Percentiles rank a stretch among this genome's conserved stretches.
phyloP scores from a whole-genome alignment of 1,284 basidiomycete genomes.

The Anthracocystis panici-leucophaei region DNA sequence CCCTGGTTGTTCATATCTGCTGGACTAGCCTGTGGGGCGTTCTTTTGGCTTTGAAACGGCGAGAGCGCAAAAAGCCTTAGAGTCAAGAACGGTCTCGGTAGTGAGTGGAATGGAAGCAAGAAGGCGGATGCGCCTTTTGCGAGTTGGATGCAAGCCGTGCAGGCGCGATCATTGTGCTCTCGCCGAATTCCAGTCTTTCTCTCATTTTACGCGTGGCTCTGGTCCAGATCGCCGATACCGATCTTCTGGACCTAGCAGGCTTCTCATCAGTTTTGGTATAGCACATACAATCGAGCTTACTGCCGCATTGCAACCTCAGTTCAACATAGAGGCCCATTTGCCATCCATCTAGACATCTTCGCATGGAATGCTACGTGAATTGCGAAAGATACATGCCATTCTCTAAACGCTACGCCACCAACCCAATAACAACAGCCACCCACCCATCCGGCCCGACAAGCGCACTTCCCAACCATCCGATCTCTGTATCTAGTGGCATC shows the following conservation, averaged over 20 bases:
- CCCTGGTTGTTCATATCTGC: constrained; percentile 34
- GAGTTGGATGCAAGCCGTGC: constrained; percentile 23
- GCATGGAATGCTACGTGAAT: no score
- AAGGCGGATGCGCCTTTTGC: not conserved
- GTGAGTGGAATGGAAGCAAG: not conserved
- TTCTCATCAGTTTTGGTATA: no score
- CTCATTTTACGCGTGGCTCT: not conserved
- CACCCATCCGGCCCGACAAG: constrained; percentile 93
- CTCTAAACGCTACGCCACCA: constrained; percentile 12
- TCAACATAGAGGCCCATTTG: not conserved
- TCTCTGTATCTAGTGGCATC: constrained; percentile 85
- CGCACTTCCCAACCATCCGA: constrained; percentile 91
- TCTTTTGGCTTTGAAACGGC: not conserved
- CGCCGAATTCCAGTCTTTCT: constrained; percentile 5
- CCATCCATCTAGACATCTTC: not conserved
- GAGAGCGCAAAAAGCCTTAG: not conserved
- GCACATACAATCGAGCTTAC: not conserved
- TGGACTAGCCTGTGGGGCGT: not conserved
- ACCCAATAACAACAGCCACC: constrained; percentile 69
- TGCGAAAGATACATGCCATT: no score
- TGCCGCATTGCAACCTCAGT: not conserved
- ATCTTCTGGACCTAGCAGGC: not conserved
- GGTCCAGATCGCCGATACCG: constrained; percentile 18
- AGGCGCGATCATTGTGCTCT: constrained; percentile 10
- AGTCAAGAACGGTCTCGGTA: no score